These are phyloP conservation scores for Cystobasidium tubakii DNA, from an alignment of 768 basidiomycete species.

Conservation along the genomic window DNA sequence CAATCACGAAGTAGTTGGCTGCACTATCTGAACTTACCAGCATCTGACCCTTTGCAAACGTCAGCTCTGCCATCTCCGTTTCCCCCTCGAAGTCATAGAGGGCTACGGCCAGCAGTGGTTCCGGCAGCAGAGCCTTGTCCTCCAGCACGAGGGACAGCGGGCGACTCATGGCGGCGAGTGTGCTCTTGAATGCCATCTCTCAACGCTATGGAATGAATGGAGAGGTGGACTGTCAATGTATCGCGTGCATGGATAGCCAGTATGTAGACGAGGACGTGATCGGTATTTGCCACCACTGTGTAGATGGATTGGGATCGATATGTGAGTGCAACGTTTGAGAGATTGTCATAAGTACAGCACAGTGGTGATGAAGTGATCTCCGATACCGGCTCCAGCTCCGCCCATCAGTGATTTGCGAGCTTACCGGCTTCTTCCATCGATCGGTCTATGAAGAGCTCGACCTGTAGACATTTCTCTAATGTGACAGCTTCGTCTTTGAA, in stretches of 20 bases:
- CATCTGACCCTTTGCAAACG: background rate
- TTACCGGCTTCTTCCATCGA: too few species aligned
- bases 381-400: too few species aligned
- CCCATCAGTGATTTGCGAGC: too few species aligned
- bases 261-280: background rate
- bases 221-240: background rate
- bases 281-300: background rate
- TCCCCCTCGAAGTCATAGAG: constrained; percentile 10
- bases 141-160: background rate
- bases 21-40: constrained; percentile 17
- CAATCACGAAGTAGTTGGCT: too few species aligned
- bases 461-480: too few species aligned
- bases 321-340: too few species aligned
- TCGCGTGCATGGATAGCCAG: too few species aligned
- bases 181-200: background rate
- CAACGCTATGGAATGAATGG: background rate
- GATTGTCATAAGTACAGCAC: too few species aligned
- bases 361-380: too few species aligned
- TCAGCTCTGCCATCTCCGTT: background rate
- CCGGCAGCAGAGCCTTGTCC: constrained; percentile 5
- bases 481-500: background rate
- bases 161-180: background rate
- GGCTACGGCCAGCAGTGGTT: constrained; percentile 4
- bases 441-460: too few species aligned
- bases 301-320: background rate